These are phyloP conservation scores for Ustilago shanxiensis DNA, from an alignment of 1,284 basidiomycete species.

Conservation along the genomic window DNA sequence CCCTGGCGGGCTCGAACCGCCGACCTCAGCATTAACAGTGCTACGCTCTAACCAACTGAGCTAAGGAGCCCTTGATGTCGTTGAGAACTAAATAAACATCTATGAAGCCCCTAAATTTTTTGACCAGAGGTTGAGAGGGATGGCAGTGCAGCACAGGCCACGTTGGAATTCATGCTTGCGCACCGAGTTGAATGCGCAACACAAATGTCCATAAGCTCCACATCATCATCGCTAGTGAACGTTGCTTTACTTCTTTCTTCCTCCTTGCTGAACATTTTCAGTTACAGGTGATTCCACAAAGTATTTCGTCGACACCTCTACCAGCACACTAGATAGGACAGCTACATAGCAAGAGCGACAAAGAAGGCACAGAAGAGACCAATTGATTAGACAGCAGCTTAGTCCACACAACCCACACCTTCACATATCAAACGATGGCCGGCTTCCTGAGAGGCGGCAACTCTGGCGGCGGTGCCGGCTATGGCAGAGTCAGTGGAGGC, in stretches of 20 bases:
- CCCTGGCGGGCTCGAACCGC: constrained; percentile 60
- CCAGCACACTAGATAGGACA: too few relatives aligned
- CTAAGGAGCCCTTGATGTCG: constrained; percentile 34
- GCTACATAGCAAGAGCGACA: too few relatives aligned
- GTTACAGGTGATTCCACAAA: too few relatives aligned
- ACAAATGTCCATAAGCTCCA: not conserved
- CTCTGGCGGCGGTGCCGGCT: constrained; percentile 45
- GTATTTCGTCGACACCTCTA: too few relatives aligned
- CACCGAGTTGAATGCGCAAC: not conserved
- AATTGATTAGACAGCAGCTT: too few relatives aligned
- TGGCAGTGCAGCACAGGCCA: constrained; percentile 26
- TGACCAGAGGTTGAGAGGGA: not conserved
- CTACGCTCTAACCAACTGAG: constrained; percentile 64
- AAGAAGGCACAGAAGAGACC: too few relatives aligned
- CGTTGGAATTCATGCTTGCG: not conserved
- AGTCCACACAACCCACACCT: too few relatives aligned
- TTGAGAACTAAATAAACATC: too few relatives aligned
- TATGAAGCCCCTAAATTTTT: too few relatives aligned
- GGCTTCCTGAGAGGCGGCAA: constrained; percentile 54
- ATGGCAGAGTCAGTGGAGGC: constrained; percentile 37
- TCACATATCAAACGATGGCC: constrained; percentile 37
- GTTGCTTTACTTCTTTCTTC: not conserved
- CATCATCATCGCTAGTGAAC: too few relatives aligned
- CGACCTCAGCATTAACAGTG: constrained; percentile 63
- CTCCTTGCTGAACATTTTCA: not conserved